Conservation (phyloP, 768 basidiomycete genomes). For the Trametes gibbosa region DNA sequence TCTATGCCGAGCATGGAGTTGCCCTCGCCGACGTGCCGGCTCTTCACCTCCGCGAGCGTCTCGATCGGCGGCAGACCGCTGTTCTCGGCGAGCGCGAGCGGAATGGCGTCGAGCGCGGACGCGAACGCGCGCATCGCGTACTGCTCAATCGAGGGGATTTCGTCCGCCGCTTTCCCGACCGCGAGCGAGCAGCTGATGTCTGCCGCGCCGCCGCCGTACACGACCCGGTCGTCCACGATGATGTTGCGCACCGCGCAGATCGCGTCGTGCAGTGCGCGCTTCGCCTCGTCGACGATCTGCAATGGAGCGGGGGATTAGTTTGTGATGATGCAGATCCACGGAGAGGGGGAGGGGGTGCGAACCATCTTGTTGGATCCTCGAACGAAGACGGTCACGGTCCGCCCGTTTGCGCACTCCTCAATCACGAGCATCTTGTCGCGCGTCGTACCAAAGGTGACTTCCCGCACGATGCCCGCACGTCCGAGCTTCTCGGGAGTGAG, state of each 20-base stretch:
- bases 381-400: slow-evolving; percentile 96
- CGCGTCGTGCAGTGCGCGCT: slow-evolving; percentile 96
- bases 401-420: slow-evolving; percentile 95
- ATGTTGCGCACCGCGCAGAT: slow-evolving; percentile 96
- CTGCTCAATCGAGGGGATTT: slow-evolving; percentile 98
- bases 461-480: slow-evolving; percentile 88
- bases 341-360: neutral
- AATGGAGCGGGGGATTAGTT: too few species aligned
- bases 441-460: slow-evolving; percentile 95
- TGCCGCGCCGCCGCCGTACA: slow-evolving; percentile 97
- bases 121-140: slow-evolving; percentile 99
- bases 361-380: slow-evolving; percentile 99
- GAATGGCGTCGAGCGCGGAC: slow-evolving; percentile 91
- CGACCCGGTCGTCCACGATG: slow-evolving; percentile 92
- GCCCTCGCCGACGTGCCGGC: slow-evolving; percentile 82
- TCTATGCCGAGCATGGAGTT: slow-evolving; percentile 91
- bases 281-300: slow-evolving; percentile 98
- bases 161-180: slow-evolving; percentile 91
- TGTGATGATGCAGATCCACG: neutral
- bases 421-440: slow-evolving; percentile 99
- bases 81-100: slow-evolving; percentile 96
- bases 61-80: slow-evolving; percentile 95
- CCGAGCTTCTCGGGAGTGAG: slow-evolving; percentile 89
- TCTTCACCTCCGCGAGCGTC: slow-evolving; percentile 94
- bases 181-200: slow-evolving; percentile 95